Percentiles rank a stretch among this genome's conserved stretches.
Conservation (phyloP, 306 rosid genomes). For the Acacia crassicarpa region DNA sequence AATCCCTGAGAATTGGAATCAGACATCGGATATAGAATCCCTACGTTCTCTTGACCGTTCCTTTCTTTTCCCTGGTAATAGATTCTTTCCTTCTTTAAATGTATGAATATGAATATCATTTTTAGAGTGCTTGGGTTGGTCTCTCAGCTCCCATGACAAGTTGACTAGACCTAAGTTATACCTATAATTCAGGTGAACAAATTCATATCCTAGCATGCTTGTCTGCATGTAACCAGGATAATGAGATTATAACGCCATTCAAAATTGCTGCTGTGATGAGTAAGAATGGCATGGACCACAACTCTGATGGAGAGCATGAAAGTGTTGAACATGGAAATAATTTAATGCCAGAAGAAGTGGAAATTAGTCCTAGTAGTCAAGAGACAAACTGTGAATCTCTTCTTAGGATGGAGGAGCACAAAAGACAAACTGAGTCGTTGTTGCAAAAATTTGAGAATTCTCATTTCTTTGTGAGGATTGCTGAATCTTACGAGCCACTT, state of each 20-base stretch:
- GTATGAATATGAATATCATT: constrained; percentile 22
- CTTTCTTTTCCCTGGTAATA: constrained; percentile 88
- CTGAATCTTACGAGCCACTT: constrained; percentile 71
- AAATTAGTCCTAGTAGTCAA: constrained; percentile 44
- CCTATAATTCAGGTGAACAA: constrained; percentile 82
- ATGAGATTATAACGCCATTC: constrained; percentile 73
- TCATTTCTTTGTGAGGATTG: constrained; percentile 88
- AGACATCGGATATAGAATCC: constrained; percentile 70
- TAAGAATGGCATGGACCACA: constrained; percentile 62
- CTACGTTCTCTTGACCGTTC: constrained; percentile 69
- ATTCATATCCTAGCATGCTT: constrained; percentile 91
- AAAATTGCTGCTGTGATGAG: constrained; percentile 70
- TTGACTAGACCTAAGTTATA: constrained; percentile 47
- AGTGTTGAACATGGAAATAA: constrained; percentile 41
- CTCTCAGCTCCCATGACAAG: constrained; percentile 40
- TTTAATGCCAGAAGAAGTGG: constrained; percentile 42
- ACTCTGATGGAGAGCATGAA: constrained; percentile 57
- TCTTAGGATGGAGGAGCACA: constrained; percentile 68
- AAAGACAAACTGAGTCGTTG: constrained; percentile 58
- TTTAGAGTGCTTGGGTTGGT: constrained; percentile 33
- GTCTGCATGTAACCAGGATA: constrained; percentile 84
- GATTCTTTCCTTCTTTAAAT: constrained; percentile 33
- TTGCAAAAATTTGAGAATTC: constrained; percentile 82
- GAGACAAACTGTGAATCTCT: constrained; percentile 49
- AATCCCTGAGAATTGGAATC: constrained; percentile 80